Evolutionary conservation across 495 filamentous ascomycete genomes (phyloP), one percentile per base, ranked within the genome.

Genomic region (Penicillium steckii): DNA sequence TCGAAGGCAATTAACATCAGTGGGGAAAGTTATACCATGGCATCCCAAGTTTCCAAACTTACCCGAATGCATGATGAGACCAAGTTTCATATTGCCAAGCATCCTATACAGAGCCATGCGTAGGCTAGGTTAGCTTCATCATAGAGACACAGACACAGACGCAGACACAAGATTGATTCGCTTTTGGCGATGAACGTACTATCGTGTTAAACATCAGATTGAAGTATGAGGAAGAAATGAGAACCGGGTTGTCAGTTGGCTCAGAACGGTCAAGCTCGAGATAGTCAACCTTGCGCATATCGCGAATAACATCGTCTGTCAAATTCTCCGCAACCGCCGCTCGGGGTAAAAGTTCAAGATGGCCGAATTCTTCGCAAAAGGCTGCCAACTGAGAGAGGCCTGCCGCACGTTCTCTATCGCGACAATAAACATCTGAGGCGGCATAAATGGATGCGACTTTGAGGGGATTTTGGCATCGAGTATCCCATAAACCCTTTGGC

Each of bases 391-490:
- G 53, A 1, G 53, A 46, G 0, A 75, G 12, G 2, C 74, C 74
- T 7, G 57, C 46, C 1, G 42, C 29, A 13, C 57, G 60, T 12
- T 74, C 70, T 1, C 8, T 15, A 0, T 69, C 57, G 10, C 19
- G 27, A 30, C 73, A 78, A 37, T 73, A 72, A 0, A 65, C 33
- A 1, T 69, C 61, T 1, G 69, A 56, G 1, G 70, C 55, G 4
- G 72, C 72, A 43, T 75, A 77, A 13, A 73, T 72, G 7, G 72
- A 77, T 3, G 57, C 64, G 6, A 72, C 67, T 24, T 61, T 52
- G 0, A 72, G 45, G 0, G 64, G 57, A 35, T 74, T 71, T 23
- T 65, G 66, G 46, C 74, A 77, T 41, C 65, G 55, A 1, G 54
- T 54, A 4, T 62, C 52, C 56, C 67, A 75, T 30, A 60, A 51